phyloP scores from a whole-genome alignment of 2,329 filamentous ascomycete species.

The Paecilomyces sp. region DNA sequence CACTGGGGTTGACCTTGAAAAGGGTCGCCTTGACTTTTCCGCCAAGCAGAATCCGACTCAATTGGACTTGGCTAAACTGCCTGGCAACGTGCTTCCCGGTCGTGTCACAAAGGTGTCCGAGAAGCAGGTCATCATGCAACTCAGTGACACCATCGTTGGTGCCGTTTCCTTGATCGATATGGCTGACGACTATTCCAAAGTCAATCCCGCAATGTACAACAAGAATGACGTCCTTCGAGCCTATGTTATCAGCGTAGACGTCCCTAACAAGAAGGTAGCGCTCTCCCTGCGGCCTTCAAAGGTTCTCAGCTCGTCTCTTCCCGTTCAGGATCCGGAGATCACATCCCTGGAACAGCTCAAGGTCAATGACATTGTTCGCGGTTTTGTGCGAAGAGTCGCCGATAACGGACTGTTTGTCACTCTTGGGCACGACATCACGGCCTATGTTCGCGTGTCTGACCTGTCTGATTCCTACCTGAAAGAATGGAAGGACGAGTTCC shows the following conservation, averaged over 20 bases:
- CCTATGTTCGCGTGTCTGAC: slow-evolving; percentile 77
- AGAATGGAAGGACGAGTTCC: slow-evolving; percentile 87
- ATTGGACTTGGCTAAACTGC: slow-evolving; percentile 64
- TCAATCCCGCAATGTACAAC: slow-evolving; percentile 65
- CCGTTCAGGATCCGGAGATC: slow-evolving; percentile 76
- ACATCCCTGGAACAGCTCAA: slow-evolving; percentile 62
- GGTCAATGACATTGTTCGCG: slow-evolving; percentile 72
- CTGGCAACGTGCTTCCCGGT: slow-evolving; percentile 75
- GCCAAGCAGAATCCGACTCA: slow-evolving; percentile 58
- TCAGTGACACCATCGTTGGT: slow-evolving; percentile 72
- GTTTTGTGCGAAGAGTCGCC: slow-evolving; percentile 84
- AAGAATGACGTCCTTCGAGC: slow-evolving; percentile 85
- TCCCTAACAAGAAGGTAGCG: slow-evolving; percentile 73
- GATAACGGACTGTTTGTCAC: slow-evolving; percentile 85
- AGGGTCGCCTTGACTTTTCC: slow-evolving; percentile 76
- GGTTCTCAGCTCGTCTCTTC: slow-evolving; percentile 76
- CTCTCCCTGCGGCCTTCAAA: slow-evolving; percentile 81
- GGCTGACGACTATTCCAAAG: slow-evolving; percentile 76
- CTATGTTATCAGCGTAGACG: slow-evolving; percentile 74
- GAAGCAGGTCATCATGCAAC: slow-evolving; percentile 73
- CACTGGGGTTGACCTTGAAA: slow-evolving; percentile 62
- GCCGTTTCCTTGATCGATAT: slow-evolving; percentile 78
- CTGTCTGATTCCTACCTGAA: slow-evolving; percentile 88
- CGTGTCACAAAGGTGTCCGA: slow-evolving; percentile 81
- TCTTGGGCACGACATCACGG: slow-evolving; percentile 73